Percentiles rank a stretch among this genome's conserved stretches.
Conservation (phyloP, 345 rosid species). For the Citrus hindsii region DNA sequence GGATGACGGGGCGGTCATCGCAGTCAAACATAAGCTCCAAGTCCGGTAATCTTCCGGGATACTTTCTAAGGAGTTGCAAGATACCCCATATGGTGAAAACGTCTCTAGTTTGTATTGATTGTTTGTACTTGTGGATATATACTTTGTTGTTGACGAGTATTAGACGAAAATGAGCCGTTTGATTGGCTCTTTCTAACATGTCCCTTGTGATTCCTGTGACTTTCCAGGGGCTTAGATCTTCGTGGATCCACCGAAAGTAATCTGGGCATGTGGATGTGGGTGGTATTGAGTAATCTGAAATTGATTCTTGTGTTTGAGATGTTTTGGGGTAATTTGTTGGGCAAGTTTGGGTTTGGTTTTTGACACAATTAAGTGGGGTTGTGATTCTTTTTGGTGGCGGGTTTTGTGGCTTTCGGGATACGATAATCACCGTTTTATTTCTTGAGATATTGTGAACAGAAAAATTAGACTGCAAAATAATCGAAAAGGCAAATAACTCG, state of each 20-base stretch:
- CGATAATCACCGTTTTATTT: background rate
- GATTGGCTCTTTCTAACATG: conserved; percentile 45
- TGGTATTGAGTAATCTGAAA: background rate
- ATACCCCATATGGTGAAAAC: conserved; percentile 59
- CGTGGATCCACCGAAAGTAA: conserved; percentile 67
- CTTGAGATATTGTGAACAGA: background rate
- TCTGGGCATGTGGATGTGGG: conserved; percentile 35
- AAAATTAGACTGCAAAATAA: conserved; percentile 20
- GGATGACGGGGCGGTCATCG: conserved; percentile 40
- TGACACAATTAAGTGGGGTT: conserved; percentile 35
- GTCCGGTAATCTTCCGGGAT: conserved; percentile 56
- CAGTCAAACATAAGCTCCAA: conserved; percentile 60
- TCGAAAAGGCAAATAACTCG: no score
- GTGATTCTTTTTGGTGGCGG: conserved; percentile 9
- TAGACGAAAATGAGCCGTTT: conserved; percentile 39
- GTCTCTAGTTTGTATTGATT: conserved; percentile 51
- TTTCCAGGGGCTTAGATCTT: conserved; percentile 61
- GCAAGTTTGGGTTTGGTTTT: conserved; percentile 36
- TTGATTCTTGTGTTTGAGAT: conserved; percentile 7
- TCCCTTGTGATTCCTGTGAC: conserved; percentile 46
- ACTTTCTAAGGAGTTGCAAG: conserved; percentile 49
- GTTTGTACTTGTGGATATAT: conserved; percentile 31
- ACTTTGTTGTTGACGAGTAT: conserved; percentile 38
- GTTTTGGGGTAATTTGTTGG: conserved; percentile 35
- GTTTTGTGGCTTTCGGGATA: conserved; percentile 8